These are phyloP conservation scores for Penicillium bovifimosum DNA, from an alignment of 495 filamentous ascomycete genomes.

Conservation along the genomic window DNA sequence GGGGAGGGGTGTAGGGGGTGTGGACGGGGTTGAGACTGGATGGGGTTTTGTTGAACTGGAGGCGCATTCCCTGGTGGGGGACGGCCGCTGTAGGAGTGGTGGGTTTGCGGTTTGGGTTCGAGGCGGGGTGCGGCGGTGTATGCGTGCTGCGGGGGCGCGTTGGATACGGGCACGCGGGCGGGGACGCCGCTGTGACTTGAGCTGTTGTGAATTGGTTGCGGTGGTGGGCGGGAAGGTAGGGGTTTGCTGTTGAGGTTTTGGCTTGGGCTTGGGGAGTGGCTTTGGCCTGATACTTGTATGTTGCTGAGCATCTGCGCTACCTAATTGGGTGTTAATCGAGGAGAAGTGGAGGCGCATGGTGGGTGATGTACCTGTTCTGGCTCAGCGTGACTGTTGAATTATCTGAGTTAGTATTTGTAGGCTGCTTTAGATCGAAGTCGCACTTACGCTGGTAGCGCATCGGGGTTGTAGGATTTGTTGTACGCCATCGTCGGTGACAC, in stretches of 20 bases:
- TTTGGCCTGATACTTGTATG: constrained; percentile 25
- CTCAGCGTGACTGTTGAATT: constrained; percentile 70
- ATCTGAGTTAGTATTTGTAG: constrained; percentile 10
- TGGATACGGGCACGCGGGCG: constrained; percentile 28
- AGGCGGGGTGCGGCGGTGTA: constrained; percentile 23
- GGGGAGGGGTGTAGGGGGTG: constrained; percentile 47
- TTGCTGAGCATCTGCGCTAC: constrained; percentile 51
- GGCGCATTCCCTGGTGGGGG: constrained; percentile 23
- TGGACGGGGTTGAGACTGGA: constrained; percentile 21
- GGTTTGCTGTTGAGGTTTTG: constrained; percentile 19
- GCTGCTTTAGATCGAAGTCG: not conserved
- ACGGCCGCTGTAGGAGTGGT: constrained; percentile 26
- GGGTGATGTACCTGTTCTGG: constrained; percentile 69
- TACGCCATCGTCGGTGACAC: constrained; percentile 72
- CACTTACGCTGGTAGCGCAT: constrained; percentile 90
- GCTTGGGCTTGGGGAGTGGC: constrained; percentile 3
- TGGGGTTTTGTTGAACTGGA: constrained; percentile 23
- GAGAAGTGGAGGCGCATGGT: constrained; percentile 2
- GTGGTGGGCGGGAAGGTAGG: constrained; percentile 25
- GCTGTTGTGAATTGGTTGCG: constrained; percentile 7
- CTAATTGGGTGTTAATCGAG: constrained; percentile 22
- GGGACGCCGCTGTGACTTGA: constrained; percentile 22
- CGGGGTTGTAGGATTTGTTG: constrained; percentile 89
- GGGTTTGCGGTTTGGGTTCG: constrained; percentile 24
- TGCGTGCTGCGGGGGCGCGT: constrained; percentile 23